Evolutionary conservation across 441 rosid genomes (phyloP), one percentile per base, ranked within the genome.

Genomic region (Omphalea diandra): DNA sequence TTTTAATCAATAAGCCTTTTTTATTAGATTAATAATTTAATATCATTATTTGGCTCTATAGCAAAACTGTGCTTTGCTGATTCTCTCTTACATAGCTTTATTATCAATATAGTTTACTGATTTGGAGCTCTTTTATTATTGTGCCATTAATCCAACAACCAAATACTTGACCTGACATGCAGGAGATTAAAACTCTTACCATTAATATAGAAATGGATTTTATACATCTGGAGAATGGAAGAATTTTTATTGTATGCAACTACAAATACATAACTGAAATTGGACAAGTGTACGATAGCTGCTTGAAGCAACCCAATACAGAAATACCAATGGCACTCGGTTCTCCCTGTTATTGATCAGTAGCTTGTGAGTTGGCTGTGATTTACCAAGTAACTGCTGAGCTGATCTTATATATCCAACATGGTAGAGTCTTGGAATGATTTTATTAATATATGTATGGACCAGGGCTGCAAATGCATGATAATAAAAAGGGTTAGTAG

Each of bases 391-490:
- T 18, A 49, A 26, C 26, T 49, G 53, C 3, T 49, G n/a, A 49
- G 53, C 0, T 49, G 5, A 49, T 47, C 53, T n/a, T n/a, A n/a
- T n/a, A 47, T n/a, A 46, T 17, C 53, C 7, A 2, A 10, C n/a
- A 38, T 38, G 31, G 5, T 44, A 12, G 6, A 35, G 18, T 40
- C 65, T 22, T 38, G 3, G 36, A 7, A 20, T 11, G 29, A 20
- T 38, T 22, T 33, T 43, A 15, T 20, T 40, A 15, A 24, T 62
- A 26, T 14, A 62, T 63, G 54, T 15, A 63, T 46, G 55, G 26
- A 17, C 12, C 2, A n/a, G 55, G 68, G 26, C 68, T 46, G 68
- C 55, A 65, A 32, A 47, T 31, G 38, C 56, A 32, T 46, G 26
- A 15, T 29, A n/a, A n/a, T 18, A 12, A 41, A 41, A 7, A n/a